phyloP scores from a whole-genome alignment of 2,329 filamentous ascomycete genomes.

The Phyllosticta capitalensis region DNA sequence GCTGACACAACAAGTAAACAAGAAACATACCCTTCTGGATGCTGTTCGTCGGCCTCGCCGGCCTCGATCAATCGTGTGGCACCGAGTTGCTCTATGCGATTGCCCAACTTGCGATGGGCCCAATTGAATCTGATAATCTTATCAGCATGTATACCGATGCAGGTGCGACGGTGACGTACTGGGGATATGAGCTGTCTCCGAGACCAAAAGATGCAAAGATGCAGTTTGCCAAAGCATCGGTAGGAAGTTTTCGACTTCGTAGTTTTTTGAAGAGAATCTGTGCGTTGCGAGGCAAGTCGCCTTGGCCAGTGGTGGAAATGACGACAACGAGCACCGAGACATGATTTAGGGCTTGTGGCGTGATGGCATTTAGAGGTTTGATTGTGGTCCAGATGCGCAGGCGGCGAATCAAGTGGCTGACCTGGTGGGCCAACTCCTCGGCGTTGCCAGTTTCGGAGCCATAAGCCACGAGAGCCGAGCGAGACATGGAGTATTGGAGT shows the following conservation, averaged over 20 bases:
- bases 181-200: constrained; percentile 88
- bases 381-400: constrained; percentile 69
- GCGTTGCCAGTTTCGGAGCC: constrained; percentile 93
- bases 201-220: constrained; percentile 81
- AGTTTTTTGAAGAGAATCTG: constrained; percentile 76
- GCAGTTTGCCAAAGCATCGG: constrained; percentile 57
- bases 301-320: constrained; percentile 88
- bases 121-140: constrained; percentile 65
- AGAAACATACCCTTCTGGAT: constrained; percentile 70
- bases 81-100: constrained; percentile 73
- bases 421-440: constrained; percentile 80
- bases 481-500: constrained; percentile 2
- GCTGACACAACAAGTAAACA: neutral
- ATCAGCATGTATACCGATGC: neutral
- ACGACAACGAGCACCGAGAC: constrained; percentile 61
- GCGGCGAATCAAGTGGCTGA: constrained; percentile 64
- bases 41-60: constrained; percentile 88
- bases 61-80: constrained; percentile 64
- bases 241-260: constrained; percentile 65
- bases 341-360: constrained; percentile 47
- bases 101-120: constrained; percentile 79
- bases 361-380: constrained; percentile 66
- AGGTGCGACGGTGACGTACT: constrained; percentile 44
- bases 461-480: constrained; percentile 63
- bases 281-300: constrained; percentile 80